Evolutionary conservation across 2,329 filamentous ascomycete genomes (phyloP).

Genomic region (Fusarium sp.): DNA sequence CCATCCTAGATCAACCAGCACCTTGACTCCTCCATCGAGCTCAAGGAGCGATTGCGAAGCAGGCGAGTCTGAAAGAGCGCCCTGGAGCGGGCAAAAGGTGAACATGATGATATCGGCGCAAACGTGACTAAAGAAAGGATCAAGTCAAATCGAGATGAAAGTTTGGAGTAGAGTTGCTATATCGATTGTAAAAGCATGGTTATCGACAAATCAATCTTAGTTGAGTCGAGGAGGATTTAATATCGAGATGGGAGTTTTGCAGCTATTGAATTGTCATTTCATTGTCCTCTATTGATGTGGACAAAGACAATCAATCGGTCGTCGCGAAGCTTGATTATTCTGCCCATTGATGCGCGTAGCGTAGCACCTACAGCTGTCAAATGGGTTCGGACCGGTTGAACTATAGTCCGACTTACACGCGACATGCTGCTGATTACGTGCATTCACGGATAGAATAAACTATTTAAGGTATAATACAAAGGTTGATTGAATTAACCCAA

Average conservation of each 20-base stretch:
- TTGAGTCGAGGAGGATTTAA: not conserved
- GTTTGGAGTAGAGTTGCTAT: constrained; percentile 14
- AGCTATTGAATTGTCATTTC: constrained; percentile 25
- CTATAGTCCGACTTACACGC: constrained; percentile 38
- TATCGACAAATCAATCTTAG: constrained; percentile 4
- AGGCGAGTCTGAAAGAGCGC: constrained; percentile 85
- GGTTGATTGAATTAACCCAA: not conserved
- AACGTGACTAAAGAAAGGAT: constrained; percentile 22
- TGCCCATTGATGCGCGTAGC: constrained; percentile 29
- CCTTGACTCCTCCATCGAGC: constrained; percentile 95
- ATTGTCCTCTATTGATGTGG: constrained; percentile 31
- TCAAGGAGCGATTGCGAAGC: constrained; percentile 96
- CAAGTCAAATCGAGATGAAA: constrained; percentile 2
- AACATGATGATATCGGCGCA: constrained; percentile 74
- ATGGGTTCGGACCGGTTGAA: constrained; percentile 26
- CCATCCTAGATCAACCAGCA: constrained; percentile 95
- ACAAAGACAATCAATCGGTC: constrained; percentile 34
- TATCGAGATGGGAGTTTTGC: constrained; percentile 2
- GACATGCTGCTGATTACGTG: not conserved
- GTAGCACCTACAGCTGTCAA: constrained; percentile 25
- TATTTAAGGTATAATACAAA: not conserved
- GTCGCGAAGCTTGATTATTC: constrained; percentile 39
- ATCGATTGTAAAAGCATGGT: constrained; percentile 36
- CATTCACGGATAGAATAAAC: not conserved
- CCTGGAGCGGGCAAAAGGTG: constrained; percentile 91